Base-by-base conservation (phyloP, 371 early-diverging fungal genomes). In the Mucor lusitanicus region DNA sequence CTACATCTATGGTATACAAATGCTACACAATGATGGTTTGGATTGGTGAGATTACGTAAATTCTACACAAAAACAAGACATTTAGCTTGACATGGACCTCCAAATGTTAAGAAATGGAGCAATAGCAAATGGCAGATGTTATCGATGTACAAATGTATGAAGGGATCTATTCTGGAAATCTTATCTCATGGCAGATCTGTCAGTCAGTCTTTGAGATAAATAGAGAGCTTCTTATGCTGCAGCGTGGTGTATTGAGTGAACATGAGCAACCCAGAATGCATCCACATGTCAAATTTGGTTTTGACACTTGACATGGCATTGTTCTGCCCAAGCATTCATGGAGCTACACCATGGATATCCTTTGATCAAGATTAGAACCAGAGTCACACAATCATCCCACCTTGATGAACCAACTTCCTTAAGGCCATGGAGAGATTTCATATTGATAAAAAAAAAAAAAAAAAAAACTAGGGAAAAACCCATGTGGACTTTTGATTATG, bases 401-500 rank as follows among this genome's bases (percentile, higher is more conserved):
- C 55, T 55, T 55, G 27, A 55, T 15, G 55, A 7, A 25, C 27
- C 53, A 55, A n/a, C 23, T 25, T 50, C 50, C 9, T 50, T 50
- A 50, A 56, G 56, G 28, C 7, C 8, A 58, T 37, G 21, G 5
- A 21, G 35, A 32, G 32, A 21, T 21, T 13, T 21, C 28, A 35
- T 32, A 23, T 23, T 19, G 58, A 58, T 58, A 58, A 58, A 37
- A 37, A 58, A 54, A 54, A 54, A 54, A 58, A 58, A 37, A 37
- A 58, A 54, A 54, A 54, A 54, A 27, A 54, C 23, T 54, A 37
- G 33, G 57, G 58, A 58, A 58, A 58, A 58, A 58, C 58, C 58
- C 58, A 58, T 58, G 58, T 58, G 58, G 58, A 56, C 56, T 56
- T 56, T 56, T 30, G 28, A 56, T 56, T 50, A 56, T 56, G 56